Evolutionary conservation across 257 asterid species (phyloP).

Genomic region (Solanum pimpinellifolium): DNA sequence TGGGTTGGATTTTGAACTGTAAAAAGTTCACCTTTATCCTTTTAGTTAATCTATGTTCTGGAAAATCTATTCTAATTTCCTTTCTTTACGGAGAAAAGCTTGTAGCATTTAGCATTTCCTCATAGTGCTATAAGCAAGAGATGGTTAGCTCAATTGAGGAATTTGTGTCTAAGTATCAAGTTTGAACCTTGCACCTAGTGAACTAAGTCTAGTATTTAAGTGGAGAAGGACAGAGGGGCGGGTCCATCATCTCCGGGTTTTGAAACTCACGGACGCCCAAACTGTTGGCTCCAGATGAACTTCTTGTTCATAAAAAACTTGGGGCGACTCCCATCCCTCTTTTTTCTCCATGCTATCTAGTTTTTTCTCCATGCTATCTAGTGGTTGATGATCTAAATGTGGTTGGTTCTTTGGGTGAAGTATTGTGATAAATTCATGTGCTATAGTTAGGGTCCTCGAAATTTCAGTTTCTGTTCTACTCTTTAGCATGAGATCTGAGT

Average conservation of each 20-base stretch:
- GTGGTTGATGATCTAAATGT: background rate
- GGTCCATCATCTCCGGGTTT: background rate
- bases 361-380: background rate
- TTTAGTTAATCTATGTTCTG: background rate
- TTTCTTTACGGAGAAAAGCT: background rate
- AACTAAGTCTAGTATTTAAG: background rate
- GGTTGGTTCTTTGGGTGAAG: background rate
- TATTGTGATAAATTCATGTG: background rate
- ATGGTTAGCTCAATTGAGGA: background rate
- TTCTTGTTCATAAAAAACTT: background rate
- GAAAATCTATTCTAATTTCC: background rate
- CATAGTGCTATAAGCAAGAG: background rate
- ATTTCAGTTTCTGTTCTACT: background rate
- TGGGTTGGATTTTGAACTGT: background rate
- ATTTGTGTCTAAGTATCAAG: background rate
- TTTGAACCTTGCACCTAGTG: background rate
- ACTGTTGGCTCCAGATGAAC: background rate
- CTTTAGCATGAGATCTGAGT: background rate
- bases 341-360: background rate
- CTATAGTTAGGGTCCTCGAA: background rate
- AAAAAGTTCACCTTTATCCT: background rate
- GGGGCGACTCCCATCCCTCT: background rate
- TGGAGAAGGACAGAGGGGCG: background rate
- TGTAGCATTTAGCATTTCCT: background rate
- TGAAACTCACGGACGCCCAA: background rate